Conservation (phyloP, 169 alveolate genomes). For the Cryptosporidium sp. region DNA sequence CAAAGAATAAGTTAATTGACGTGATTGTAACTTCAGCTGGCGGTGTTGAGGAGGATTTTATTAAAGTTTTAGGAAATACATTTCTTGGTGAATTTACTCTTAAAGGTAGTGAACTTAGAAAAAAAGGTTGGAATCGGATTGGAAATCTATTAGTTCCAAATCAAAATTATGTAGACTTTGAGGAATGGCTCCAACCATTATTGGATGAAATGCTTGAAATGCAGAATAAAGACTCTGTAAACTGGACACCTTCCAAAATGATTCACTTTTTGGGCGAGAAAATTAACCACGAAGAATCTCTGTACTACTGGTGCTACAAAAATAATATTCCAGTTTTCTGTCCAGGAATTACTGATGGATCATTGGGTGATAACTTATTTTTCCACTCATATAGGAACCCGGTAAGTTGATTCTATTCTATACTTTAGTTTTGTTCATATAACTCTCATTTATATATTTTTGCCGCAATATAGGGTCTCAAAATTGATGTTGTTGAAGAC, state of each 20-base stretch:
- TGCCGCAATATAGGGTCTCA: conserved; percentile 84
- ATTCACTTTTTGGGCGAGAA: conserved; percentile 95
- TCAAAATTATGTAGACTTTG: conserved; percentile 93
- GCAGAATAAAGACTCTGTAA: conserved; percentile 81
- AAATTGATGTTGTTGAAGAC: conserved; percentile 95
- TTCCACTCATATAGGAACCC: conserved; percentile 80
- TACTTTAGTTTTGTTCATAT: neutral
- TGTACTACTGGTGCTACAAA: conserved; percentile 98
- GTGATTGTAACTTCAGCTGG: conserved; percentile 98
- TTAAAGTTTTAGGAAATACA: conserved; percentile 95
- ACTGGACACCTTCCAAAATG: conserved; percentile 91
- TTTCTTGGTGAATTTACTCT: conserved; percentile 93
- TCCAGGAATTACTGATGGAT: conserved; percentile 99
- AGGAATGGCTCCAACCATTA: conserved; percentile 97
- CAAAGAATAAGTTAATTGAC: conserved; percentile 93
- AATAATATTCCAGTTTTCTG: conserved; percentile 98
- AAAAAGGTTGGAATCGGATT: conserved; percentile 96
- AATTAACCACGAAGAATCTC: conserved; percentile 94
- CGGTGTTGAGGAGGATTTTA: conserved; percentile 99
- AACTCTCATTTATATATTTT: neutral
- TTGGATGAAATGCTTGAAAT: conserved; percentile 93
- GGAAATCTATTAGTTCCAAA: conserved; percentile 98
- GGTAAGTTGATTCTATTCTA: conserved; percentile 13
- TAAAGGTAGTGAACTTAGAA: conserved; percentile 93
- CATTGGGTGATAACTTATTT: conserved; percentile 96